phyloP scores from a whole-genome alignment of 1,284 basidiomycete species.

The Peniophora sp. region DNA sequence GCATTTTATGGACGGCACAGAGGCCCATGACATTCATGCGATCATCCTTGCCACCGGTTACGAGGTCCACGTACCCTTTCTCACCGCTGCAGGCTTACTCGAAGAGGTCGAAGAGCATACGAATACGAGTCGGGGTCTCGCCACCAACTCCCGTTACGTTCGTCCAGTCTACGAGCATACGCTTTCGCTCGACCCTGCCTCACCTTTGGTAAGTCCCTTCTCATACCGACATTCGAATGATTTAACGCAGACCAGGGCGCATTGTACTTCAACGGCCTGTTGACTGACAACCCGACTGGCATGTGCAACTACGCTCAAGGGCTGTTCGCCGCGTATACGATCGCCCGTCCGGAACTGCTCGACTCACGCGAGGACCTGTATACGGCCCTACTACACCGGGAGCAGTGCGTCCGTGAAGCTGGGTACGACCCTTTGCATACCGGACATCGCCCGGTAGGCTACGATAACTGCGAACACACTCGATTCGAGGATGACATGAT shows the following conservation, averaged over 20 bases:
- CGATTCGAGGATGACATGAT: not conserved
- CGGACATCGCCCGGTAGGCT: not conserved
- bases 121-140: not conserved
- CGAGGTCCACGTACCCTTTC: not conserved
- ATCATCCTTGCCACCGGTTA: not conserved
- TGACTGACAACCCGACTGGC: not conserved
- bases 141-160: not conserved
- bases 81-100: not conserved
- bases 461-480: not conserved
- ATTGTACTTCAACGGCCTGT: not conserved
- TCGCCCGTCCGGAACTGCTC: not conserved
- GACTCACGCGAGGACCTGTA: not conserved
- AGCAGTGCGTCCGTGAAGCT: not conserved
- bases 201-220: too few relatives aligned
- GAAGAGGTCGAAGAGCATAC: not conserved
- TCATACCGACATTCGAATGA: too few relatives aligned
- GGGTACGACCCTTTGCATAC: not conserved
- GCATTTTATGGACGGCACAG: not conserved
- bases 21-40: not conserved
- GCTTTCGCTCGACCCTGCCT: too few relatives aligned
- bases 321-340: slow-evolving; percentile 1
- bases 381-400: not conserved
- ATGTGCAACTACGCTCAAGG: not conserved
- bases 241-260: not conserved
- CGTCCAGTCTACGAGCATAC: not conserved